Conservation (phyloP, 2,329 filamentous ascomycete species). For the Cryphonectria carpinicola region DNA sequence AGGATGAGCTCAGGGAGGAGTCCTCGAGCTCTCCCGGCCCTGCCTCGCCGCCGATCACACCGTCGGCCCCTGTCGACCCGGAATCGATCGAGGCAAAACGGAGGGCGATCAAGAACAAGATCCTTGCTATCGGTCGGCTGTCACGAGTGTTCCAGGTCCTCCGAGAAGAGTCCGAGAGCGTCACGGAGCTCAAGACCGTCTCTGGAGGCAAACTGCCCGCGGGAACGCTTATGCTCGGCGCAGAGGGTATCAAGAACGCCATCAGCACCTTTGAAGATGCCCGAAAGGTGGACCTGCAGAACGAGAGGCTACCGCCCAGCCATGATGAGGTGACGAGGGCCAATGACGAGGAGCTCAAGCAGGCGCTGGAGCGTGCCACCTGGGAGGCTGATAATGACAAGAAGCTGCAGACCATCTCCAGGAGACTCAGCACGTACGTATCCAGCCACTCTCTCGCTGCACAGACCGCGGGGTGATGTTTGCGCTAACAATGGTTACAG, state of each 20-base stretch:
- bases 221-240: constrained; percentile 95
- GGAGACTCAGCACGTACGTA: constrained; percentile 93
- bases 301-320: constrained; percentile 89
- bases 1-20: constrained; percentile 94
- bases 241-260: constrained; percentile 94
- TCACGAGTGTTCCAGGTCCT: constrained; percentile 98
- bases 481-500: constrained; percentile 13
- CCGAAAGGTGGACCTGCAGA: constrained; percentile 94
- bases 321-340: constrained; percentile 89
- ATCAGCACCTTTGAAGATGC: constrained; percentile 98
- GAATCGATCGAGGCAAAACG: constrained; percentile 93
- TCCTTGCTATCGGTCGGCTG: constrained; percentile 92
- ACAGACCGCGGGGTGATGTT: too few species aligned
- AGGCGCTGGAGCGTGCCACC: constrained; percentile 83
- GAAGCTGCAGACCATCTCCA: constrained; percentile 81
- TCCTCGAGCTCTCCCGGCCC: constrained; percentile 72
- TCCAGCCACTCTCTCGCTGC: constrained; percentile 33
- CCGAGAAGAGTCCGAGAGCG: constrained; percentile 93
- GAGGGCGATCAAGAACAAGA: constrained; percentile 99
- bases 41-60: constrained; percentile 70
- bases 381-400: constrained; percentile 91
- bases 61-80: constrained; percentile 59
- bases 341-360: constrained; percentile 77
- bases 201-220: constrained; percentile 90
- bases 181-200: constrained; percentile 97